Conservation (phyloP, 352 stramenopile species). For the Phytophthora pisi region DNA sequence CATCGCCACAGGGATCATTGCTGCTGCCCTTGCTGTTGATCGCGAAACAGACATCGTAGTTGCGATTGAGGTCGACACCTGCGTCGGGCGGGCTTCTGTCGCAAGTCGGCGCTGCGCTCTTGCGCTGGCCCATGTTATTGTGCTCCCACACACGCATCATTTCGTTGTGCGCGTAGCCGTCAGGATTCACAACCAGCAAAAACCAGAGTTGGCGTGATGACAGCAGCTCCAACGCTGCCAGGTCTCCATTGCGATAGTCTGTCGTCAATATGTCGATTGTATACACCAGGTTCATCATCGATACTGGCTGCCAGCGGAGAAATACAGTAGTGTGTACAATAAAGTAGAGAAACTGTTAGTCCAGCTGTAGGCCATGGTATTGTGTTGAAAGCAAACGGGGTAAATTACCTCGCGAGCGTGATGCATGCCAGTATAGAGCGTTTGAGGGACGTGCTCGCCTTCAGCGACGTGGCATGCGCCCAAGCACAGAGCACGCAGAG, state of each 20-base stretch:
- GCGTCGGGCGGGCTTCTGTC: slow-evolving; percentile 38
- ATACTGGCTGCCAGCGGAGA: slow-evolving; percentile 58
- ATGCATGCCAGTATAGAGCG: slow-evolving; percentile 85
- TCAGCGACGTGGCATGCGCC: slow-evolving; percentile 47
- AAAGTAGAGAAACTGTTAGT: not conserved
- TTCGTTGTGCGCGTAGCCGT: slow-evolving; percentile 84
- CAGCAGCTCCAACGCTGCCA: slow-evolving; percentile 59
- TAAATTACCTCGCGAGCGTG: slow-evolving; percentile 74
- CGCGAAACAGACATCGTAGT: slow-evolving; percentile 84
- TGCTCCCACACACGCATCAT: slow-evolving; percentile 58
- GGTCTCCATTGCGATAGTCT: slow-evolving; percentile 63
- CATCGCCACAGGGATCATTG: slow-evolving; percentile 68
- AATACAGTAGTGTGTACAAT: not conserved
- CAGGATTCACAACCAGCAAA: slow-evolving; percentile 81
- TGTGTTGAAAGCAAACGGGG: not conserved
- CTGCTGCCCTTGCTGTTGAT: slow-evolving; percentile 69
- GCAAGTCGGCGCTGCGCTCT: slow-evolving; percentile 63
- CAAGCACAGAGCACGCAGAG: slow-evolving; percentile 71
- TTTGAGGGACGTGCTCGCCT: slow-evolving; percentile 46
- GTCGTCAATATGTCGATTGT: slow-evolving; percentile 77
- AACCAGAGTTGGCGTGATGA: slow-evolving; percentile 84
- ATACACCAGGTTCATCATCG: slow-evolving; percentile 90
- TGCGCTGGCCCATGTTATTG: slow-evolving; percentile 61
- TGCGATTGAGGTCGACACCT: slow-evolving; percentile 85
- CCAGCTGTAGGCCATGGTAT: not conserved